Conservation (phyloP, 768 basidiomycete genomes). For the Rhodotorula sphaerocarpa region DNA sequence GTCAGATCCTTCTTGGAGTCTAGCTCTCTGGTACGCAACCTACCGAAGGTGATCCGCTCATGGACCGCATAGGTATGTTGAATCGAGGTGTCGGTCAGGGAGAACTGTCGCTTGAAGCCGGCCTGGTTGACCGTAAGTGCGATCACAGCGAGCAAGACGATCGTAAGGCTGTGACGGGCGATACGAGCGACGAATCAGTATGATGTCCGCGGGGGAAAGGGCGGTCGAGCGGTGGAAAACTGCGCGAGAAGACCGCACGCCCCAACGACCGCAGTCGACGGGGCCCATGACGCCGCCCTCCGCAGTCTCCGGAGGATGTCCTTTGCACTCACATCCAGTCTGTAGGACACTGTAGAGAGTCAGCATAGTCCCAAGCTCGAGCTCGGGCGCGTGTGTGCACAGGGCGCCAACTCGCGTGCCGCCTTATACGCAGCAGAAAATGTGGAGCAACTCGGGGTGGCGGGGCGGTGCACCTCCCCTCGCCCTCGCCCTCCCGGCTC, state of each 20-base stretch:
- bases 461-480: too few species aligned
- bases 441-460: too few species aligned
- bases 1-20: too few species aligned
- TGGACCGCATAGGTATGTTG: slow-evolving; percentile 34
- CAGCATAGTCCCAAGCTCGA: neutral
- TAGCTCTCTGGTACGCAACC: too few species aligned
- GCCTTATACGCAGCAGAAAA: too few species aligned
- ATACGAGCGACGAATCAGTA: neutral
- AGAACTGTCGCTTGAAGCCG: slow-evolving; percentile 63
- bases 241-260: neutral
- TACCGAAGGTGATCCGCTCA: slow-evolving; percentile 19
- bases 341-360: neutral
- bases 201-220: too few species aligned
- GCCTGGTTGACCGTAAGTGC: slow-evolving; percentile 14
- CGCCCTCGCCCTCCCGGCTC: too few species aligned
- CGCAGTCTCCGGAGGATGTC: neutral
- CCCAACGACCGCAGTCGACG: too few species aligned
- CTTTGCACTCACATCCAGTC: slow-evolving; percentile 15
- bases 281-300: too few species aligned
- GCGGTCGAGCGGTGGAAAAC: too few species aligned
- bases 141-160: slow-evolving; percentile 26
- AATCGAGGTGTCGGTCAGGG: slow-evolving; percentile 62
- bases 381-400: neutral
- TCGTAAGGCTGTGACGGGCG: slow-evolving; percentile 11
- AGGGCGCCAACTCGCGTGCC: too few species aligned